Base-by-base conservation (phyloP, 148 eudicot genomes). In the Agrostemma githago region DNA sequence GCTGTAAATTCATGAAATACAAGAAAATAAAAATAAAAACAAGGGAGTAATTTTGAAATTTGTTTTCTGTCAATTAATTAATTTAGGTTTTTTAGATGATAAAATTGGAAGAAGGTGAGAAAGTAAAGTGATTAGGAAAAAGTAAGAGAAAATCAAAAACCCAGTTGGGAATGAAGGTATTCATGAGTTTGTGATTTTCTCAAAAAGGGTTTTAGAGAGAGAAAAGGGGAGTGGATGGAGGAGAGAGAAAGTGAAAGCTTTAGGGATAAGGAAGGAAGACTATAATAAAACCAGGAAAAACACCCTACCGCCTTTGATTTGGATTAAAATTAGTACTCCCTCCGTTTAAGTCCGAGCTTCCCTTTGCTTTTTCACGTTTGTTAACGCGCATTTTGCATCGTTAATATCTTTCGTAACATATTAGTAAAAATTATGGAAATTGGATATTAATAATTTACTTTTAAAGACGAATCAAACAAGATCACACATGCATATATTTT, bases 231-330 rank as follows among this genome's bases (percentile, higher is more conserved):
- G 65, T 71, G 70, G 70, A 61, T 66, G 42, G 56, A 66, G 75
- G 79, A 79, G n/a, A 76, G 66, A 26, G 76, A 65, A 42, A 63
- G 62, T 53, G 17, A 59, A 68, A 59, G 39, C 54, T n/a, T 14
- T 69, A 69, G 72, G 53, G 79, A 76, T 75, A 77, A 84, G 66
- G 68, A 58, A 82, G 65, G 61, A 74, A 62, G 54, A 56, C 65
- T n/a, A n/a, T n/a, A n/a, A 62, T 26, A 56, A n/a, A 56, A 71
- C 44, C 65, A 65, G 70, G 70, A 79, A 79, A 71, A 73, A 80
- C 66, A 70, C 72, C 71, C n/a, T 71, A 81, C 75, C 85, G 80
- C 79, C 88, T 88, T 88, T 87, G 83, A 72, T 68, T 6, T 5
- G 8, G 9, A n/a, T n/a, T n/a, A n/a, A n/a, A n/a, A n/a, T n/a